phyloP scores from a whole-genome alignment of 495 filamentous ascomycete genomes.

The Annulohypoxylon maeteangense region DNA sequence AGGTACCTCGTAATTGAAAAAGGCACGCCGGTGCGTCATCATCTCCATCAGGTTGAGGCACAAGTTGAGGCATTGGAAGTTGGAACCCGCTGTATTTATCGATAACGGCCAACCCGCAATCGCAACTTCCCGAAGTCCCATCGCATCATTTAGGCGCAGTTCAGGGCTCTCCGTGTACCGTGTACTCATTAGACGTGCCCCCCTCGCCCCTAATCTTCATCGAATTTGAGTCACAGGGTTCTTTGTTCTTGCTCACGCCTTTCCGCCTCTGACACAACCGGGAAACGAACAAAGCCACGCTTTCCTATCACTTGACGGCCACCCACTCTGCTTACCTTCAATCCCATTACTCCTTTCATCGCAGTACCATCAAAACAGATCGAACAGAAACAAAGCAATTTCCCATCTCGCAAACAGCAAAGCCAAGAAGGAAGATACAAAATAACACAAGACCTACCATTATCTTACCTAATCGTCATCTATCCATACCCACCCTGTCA shows the following conservation, averaged over 20 bases:
- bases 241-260: slow-evolving; percentile 37
- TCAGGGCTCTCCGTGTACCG: slow-evolving; percentile 2
- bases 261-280: slow-evolving; percentile 32
- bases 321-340: slow-evolving; percentile 35
- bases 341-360: slow-evolving; percentile 20
- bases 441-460: slow-evolving; percentile 39
- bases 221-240: slow-evolving; percentile 47
- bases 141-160: slow-evolving; percentile 21
- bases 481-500: slow-evolving; percentile 16
- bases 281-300: slow-evolving; percentile 40
- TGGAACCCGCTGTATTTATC: slow-evolving; percentile 22
- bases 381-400: slow-evolving; percentile 40
- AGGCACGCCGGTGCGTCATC: slow-evolving; percentile 35
- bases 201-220: slow-evolving; percentile 25
- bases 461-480: slow-evolving; percentile 46
- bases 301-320: slow-evolving; percentile 40
- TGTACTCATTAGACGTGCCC: slow-evolving; percentile 23
- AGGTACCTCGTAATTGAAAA: background rate
- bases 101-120: slow-evolving; percentile 37
- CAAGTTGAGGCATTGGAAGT: background rate
- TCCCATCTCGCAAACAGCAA: slow-evolving; percentile 40
- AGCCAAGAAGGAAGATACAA: slow-evolving; percentile 1
- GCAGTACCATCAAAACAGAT: slow-evolving; percentile 20
- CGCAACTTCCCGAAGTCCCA: slow-evolving; percentile 25
- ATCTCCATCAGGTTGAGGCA: slow-evolving; percentile 28